Conservation (phyloP, 768 basidiomycete genomes). For the Rhodotorula kratochvilovae region DNA sequence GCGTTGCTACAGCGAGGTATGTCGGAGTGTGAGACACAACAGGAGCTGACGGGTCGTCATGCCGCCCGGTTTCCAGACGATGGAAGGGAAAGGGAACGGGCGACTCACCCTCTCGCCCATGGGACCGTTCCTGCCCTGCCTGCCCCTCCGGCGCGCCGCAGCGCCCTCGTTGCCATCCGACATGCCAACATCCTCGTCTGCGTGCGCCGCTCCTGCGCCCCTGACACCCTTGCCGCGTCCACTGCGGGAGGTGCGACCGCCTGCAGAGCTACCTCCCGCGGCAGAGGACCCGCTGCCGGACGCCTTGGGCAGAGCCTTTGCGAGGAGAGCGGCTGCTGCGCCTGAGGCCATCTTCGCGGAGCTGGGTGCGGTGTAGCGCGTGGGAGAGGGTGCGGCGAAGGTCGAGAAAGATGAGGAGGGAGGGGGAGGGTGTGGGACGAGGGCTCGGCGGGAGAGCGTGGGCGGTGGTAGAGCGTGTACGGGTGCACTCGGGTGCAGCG, state of each 20-base stretch:
- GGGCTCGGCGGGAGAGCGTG: background rate
- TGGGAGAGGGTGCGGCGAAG: background rate
- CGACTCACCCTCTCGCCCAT: conserved; percentile 34
- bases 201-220: background rate
- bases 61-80: too few relatives aligned
- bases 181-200: conserved; percentile 38
- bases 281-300: background rate
- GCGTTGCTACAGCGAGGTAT: too few relatives aligned
- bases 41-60: too few relatives aligned
- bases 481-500: too few relatives aligned
- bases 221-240: background rate
- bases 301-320: background rate
- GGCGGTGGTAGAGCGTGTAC: background rate
- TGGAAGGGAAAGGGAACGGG: background rate
- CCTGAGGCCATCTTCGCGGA: background rate
- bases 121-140: conserved; percentile 25
- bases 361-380: background rate
- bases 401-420: too few relatives aligned
- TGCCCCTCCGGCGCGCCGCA: conserved; percentile 11
- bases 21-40: too few relatives aligned
- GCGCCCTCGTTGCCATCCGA: conserved; percentile 9
- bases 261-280: background rate
- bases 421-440: background rate
- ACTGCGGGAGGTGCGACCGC: background rate
- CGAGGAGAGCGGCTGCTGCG: background rate